Evolutionary conservation across 768 basidiomycete species (phyloP), one percentile per base, ranked within the genome.

Genomic region (Rickenella mellea): DNA sequence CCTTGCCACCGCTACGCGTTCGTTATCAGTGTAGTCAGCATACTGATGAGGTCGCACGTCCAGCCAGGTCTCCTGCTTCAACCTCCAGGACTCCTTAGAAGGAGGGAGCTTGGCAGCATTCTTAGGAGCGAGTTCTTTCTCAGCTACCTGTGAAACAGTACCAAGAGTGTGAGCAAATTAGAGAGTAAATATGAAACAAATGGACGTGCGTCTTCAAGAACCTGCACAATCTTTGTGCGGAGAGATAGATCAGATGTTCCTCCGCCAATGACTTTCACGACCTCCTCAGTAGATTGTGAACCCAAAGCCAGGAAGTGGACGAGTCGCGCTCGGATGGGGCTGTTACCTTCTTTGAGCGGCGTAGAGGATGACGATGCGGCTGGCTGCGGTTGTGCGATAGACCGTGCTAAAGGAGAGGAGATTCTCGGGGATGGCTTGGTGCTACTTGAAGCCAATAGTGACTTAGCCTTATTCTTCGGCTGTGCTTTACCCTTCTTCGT

Each of bases 1-100:
- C 29, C 73, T 68, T 6, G 74, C 68, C 56, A 85, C 62, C n/a
- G 46, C 51, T 6, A 60, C 62, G 4, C 73, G 68, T 33, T 78
- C 73, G 2, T 61, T 38, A 22, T 73, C 70, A 2, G 63, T 62
- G 21, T 81, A 63, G 22, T 63, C 63, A 1, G 68, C 62, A 69
- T 73, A 82, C 47, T 77, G 79, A 44, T 68, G 77, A 0, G 84
- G 84, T 5, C 80, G 76, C 20, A 85, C 78, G 51, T 86, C 78
- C 26, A 65, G 65, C 83, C 83, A 87, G 2, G 73, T 62, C 15
- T 58, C 53, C 19, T 67, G 60, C 48, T 76, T 81, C 45, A 85
- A 72, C 25, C 61, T 52, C 69, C 79, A 86, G 1, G 49, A 51
- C 43, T 64, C 63, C 6, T 50, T 39, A 2, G 66, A 56, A 6